Conservation (phyloP, 2,329 filamentous ascomycete species). For the Pseudogymnoascus sp. region DNA sequence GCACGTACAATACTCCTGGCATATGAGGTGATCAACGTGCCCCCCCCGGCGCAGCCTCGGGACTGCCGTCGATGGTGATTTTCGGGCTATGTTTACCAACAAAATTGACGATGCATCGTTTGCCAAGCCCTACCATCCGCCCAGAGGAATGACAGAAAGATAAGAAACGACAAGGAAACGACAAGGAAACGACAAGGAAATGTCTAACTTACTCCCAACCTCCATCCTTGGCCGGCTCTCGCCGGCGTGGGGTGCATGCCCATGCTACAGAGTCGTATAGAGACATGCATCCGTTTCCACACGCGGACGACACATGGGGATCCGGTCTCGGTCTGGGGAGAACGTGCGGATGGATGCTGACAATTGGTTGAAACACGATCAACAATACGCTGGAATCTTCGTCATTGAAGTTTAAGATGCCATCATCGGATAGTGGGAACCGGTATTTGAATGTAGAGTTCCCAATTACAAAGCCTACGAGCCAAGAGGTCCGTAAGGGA, state of each 20-base stretch:
- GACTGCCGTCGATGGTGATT: neutral
- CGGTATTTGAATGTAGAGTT: neutral
- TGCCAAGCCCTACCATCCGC: neutral
- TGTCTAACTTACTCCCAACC: neutral
- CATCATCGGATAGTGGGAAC: neutral
- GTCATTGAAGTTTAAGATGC: conserved; percentile 6
- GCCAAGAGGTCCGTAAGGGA: neutral
- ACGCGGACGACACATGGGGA: conserved; percentile 6
- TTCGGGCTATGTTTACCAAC: conserved; percentile 5
- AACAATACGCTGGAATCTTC: conserved; percentile 1
- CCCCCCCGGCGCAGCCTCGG: neutral
- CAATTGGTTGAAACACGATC: conserved; percentile 2
- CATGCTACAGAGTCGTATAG: neutral
- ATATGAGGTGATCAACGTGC: conserved; percentile 7
- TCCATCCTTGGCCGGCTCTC: neutral
- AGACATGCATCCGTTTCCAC: neutral
- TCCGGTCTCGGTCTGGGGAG: conserved; percentile 2
- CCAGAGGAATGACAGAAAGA: neutral
- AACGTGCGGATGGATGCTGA: neutral
- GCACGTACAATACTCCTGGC: neutral
- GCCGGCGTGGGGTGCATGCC: conserved; percentile 4
- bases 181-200: neutral
- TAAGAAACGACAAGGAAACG: conserved; percentile 6
- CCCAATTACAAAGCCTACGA: neutral
- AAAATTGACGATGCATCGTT: conserved; percentile 1